Evolutionary conservation across 2,329 filamentous ascomycete species (phyloP).

Genomic region (Akanthomyces muscarius): DNA sequence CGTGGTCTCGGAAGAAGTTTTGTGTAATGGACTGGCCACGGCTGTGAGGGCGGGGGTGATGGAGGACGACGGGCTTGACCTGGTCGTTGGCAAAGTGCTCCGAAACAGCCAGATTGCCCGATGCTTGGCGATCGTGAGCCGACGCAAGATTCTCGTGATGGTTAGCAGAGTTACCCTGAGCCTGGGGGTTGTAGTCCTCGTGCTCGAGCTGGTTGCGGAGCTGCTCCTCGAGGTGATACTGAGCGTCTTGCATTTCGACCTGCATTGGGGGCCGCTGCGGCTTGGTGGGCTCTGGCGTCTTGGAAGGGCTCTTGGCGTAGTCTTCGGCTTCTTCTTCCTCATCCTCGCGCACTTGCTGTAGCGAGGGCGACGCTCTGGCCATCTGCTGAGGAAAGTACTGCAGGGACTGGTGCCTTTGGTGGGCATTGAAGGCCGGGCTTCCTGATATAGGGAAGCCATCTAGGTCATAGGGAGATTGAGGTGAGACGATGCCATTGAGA

Average conservation of each 20-base stretch:
- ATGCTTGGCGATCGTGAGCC: conserved; percentile 40
- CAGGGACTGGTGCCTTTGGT: conserved; percentile 57
- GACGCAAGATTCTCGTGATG: conserved; percentile 25
- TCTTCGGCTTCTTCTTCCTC: conserved; percentile 54
- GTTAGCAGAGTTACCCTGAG: conserved; percentile 31
- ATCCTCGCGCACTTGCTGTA: conserved; percentile 71
- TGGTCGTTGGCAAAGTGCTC: conserved; percentile 52
- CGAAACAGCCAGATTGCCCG: conserved; percentile 46
- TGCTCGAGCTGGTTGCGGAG: conserved; percentile 75
- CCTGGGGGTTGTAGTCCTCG: conserved; percentile 68
- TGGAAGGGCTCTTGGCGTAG: conserved; percentile 47
- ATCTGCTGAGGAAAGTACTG: conserved; percentile 55
- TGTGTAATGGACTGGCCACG: conserved; percentile 69
- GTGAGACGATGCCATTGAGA: conserved; percentile 56
- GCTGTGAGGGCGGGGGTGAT: conserved; percentile 71
- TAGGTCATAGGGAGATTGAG: conserved; percentile 58
- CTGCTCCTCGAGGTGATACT: conserved; percentile 79
- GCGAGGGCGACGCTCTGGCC: conserved; percentile 53
- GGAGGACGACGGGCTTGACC: conserved; percentile 54
- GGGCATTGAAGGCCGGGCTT: conserved; percentile 42
- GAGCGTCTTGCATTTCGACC: conserved; percentile 78
- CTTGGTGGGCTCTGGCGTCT: conserved; percentile 47
- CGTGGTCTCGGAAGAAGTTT: conserved; percentile 57
- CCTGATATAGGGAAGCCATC: conserved; percentile 43
- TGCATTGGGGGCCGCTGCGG: conserved; percentile 68